Evolutionary conservation across 2,329 filamentous ascomycete species (phyloP).

Genomic region (Aspergillus luchuensis): DNA sequence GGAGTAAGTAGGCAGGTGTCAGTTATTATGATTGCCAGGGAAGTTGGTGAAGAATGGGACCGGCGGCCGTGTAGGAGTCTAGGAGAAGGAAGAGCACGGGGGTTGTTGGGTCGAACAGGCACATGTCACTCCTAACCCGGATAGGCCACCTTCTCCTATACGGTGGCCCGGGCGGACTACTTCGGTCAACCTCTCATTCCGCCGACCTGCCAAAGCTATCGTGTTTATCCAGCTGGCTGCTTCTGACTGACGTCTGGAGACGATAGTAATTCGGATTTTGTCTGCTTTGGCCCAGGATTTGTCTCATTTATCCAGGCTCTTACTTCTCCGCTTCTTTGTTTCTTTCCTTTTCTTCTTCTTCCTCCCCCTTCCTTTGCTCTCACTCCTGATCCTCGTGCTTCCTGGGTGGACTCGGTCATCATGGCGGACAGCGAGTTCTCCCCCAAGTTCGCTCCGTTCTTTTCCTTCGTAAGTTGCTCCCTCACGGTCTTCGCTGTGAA

Average conservation of each 20-base stretch:
- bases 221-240: background rate
- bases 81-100: constrained; percentile 26
- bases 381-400: background rate
- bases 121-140: constrained; percentile 29
- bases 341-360: background rate
- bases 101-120: constrained; percentile 30
- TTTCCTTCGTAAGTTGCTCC: constrained; percentile 62
- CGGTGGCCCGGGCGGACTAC: constrained; percentile 23
- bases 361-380: background rate
- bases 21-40: background rate
- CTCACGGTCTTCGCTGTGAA: background rate
- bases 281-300: background rate
- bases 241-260: background rate
- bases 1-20: background rate
- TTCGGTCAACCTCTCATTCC: constrained; percentile 13
- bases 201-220: background rate
- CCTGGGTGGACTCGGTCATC: constrained; percentile 22
- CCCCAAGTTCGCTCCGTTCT: constrained; percentile 67
- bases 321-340: background rate
- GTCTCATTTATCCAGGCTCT: background rate
- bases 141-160: constrained; percentile 21
- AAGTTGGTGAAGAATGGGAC: constrained; percentile 14
- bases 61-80: constrained; percentile 20
- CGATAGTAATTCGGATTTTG: background rate
- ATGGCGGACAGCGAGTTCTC: constrained; percentile 55